Base-by-base conservation (phyloP, 2,329 filamentous ascomycete species). In the Lanzia echinophila region DNA sequence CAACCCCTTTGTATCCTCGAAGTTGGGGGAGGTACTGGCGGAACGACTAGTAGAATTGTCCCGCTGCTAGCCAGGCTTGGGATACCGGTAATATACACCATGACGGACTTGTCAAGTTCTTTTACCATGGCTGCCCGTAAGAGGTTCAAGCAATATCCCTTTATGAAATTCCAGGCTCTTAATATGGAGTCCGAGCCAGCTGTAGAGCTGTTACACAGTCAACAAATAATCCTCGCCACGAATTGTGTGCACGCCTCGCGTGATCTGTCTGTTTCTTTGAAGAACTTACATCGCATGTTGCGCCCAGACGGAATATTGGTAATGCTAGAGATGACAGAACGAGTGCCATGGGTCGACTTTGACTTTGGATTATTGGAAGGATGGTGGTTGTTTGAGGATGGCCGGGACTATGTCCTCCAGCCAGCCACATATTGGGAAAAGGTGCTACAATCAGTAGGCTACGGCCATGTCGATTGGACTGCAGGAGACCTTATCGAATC, bases 1-100 rank as follows among this genome's bases (percentile, higher is more conserved):
- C 47, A 36, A 3, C 44, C 55, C 2, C 55, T 74, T 17, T 63
- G 65, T 2, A 71, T 77, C 32, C 65, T 78, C 46, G 72, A 76
- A 57, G 56, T 76, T 10, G 73, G 74, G 0, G 72, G 68, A 0
- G 73, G 73, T 10, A 73, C 72, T 2, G 74, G 73, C 3, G 72
- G 71, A 0, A 75, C 74, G 0, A 72, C 74, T 0, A 56, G 54
- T 12, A 47, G 60, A 1, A 32, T 75, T 2, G 56, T 71, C 0
- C 56, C 64, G 0, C 41, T 57, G 0, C 60, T 77, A 3, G 54
- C 50, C 0, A 20, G 20, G 0, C 46, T 53, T 0, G 60, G 58
- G 8, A 51, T 71, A 1, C 57, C 61, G 0, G 56, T 75, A 15
- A 53, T 65, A 6, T 75, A 76, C 53, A 73, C 70, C 1, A 71